Conservation (phyloP, 192 early-diverging fungal species). For the Rhizophagus sp. region DNA sequence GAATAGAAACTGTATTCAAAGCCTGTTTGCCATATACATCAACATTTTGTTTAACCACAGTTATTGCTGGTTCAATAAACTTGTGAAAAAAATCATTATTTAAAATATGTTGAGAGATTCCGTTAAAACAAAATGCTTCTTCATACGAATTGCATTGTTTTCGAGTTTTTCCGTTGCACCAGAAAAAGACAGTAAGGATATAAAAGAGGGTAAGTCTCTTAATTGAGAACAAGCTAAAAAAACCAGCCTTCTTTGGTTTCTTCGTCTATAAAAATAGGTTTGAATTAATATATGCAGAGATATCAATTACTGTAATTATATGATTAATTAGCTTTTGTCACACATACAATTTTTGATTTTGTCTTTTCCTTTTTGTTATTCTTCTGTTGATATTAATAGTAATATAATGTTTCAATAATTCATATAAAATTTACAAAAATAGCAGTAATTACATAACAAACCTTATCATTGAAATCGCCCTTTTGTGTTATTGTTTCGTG, state of each 20-base stretch:
- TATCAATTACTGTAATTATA: background rate
- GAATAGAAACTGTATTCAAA: background rate
- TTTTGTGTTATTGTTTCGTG: too few relatives aligned
- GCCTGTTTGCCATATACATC: background rate
- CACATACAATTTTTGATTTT: background rate
- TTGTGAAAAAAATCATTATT: slow-evolving; percentile 16
- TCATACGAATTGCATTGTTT: background rate
- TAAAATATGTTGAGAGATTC: slow-evolving; percentile 21
- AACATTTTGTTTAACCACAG: background rate
- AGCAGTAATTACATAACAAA: too few relatives aligned
- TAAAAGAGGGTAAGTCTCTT: background rate
- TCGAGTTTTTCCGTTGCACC: background rate
- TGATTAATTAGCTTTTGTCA: background rate
- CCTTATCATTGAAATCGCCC: too few relatives aligned
- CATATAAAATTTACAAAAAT: too few relatives aligned
- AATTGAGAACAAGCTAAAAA: background rate
- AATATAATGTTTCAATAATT: too few relatives aligned
- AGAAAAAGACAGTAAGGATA: background rate
- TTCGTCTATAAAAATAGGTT: background rate
- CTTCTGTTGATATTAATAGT: too few relatives aligned
- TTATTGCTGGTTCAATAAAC: slow-evolving; percentile 10
- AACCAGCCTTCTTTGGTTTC: background rate
- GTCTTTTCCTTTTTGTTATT: background rate
- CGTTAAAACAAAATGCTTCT: slow-evolving; percentile 1
- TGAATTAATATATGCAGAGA: background rate